phyloP scores from a whole-genome alignment of 108 stramenopile species.

The Fragilariopsis cylindrus region DNA sequence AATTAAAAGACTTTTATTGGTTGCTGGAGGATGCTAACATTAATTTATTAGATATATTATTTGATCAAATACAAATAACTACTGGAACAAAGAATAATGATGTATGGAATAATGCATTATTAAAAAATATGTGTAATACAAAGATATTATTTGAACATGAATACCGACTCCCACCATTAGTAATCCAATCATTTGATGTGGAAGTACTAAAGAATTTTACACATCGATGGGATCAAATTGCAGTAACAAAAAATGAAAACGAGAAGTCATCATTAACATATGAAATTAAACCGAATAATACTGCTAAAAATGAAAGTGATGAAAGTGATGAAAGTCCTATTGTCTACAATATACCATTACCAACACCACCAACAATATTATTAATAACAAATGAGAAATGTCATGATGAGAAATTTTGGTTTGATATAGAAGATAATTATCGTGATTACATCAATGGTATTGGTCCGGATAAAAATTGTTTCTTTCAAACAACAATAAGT shows the following conservation, averaged over 20 bases:
- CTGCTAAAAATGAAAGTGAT: background rate
- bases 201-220: constrained; percentile 9
- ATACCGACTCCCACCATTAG: constrained; percentile 13
- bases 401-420: constrained; percentile 9
- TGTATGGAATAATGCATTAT: background rate
- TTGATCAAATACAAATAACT: constrained; percentile 18
- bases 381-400: constrained; percentile 3
- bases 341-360: background rate
- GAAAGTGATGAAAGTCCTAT: background rate
- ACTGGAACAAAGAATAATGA: too few relatives aligned
- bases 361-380: constrained; percentile 6
- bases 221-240: constrained; percentile 2
- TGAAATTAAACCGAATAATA: background rate
- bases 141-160: constrained; percentile 5
- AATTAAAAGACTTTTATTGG: constrained; percentile 43
- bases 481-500: background rate
- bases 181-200: constrained; percentile 14
- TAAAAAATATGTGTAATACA: constrained; percentile 16
- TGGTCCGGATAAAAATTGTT: constrained; percentile 10
- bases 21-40: constrained; percentile 6
- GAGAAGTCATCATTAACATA: background rate
- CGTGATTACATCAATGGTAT: background rate
- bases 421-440: constrained; percentile 6
- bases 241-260: background rate
- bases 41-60: constrained; percentile 5